phyloP scores from a whole-genome alignment of 2,329 filamentous ascomycete genomes.

The Aureobasidium sp. region DNA sequence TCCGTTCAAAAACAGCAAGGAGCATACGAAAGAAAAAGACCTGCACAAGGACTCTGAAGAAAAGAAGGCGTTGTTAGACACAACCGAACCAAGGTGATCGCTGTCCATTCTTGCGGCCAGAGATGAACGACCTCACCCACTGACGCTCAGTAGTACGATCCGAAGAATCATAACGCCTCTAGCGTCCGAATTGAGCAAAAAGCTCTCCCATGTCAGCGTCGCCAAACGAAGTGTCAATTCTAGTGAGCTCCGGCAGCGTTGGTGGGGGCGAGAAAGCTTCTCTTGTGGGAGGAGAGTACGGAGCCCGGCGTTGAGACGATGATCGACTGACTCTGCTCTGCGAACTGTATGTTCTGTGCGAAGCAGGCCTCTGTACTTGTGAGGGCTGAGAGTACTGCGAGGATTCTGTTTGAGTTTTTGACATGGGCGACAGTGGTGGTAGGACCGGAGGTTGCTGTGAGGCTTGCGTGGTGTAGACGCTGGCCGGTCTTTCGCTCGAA shows the following conservation, averaged over 20 bases:
- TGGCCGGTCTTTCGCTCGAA: neutral
- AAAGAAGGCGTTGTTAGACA: neutral
- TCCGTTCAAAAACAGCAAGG: neutral
- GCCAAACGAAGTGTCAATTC: conserved; percentile 9
- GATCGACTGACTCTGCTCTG: conserved; percentile 3
- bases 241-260: conserved; percentile 13
- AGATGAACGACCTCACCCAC: neutral
- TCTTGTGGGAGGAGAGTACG: neutral
- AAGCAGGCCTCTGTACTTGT: neutral
- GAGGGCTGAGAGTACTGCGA: neutral
- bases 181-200: conserved; percentile 10
- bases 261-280: conserved; percentile 2
- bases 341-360: neutral
- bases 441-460: neutral
- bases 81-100: conserved; percentile 1
- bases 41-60: neutral
- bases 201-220: conserved; percentile 10
- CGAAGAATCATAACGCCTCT: conserved; percentile 1
- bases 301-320: neutral
- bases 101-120: neutral
- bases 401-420: conserved; percentile 1
- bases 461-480: neutral
- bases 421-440: conserved; percentile 3
- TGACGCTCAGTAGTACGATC: neutral
- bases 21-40: neutral